Percentiles rank a stretch among this genome's conserved stretches.
Conservation (phyloP, 2,329 filamentous ascomycete genomes). For the Botryotinia convoluta region DNA sequence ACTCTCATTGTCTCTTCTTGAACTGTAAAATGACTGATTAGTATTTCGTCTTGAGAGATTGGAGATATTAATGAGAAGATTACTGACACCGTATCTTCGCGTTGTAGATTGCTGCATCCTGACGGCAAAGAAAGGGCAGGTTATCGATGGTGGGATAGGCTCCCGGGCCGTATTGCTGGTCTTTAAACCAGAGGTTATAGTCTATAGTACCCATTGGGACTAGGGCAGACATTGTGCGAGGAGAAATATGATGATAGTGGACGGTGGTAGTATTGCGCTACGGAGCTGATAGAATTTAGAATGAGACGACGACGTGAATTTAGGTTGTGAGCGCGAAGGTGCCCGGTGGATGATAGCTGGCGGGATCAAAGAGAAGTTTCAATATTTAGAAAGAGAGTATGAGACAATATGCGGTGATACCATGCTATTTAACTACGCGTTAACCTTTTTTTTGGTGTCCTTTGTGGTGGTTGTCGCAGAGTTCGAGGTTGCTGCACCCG, state of each 20-base stretch:
- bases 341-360: not conserved
- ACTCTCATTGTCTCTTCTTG: not conserved
- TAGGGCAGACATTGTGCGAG: not conserved
- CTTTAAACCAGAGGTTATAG: not conserved
- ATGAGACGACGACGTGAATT: not conserved
- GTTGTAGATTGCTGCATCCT: not conserved
- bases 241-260: not conserved
- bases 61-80: not conserved
- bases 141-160: not conserved
- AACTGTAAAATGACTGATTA: not conserved
- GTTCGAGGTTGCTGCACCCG: not conserved
- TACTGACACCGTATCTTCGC: not conserved
- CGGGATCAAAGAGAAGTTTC: not conserved
- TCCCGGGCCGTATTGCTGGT: not conserved
- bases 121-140: not conserved
- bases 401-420: not conserved
- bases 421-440: no score
- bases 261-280: not conserved
- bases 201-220: not conserved
- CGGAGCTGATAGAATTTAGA: not conserved
- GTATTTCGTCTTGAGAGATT: not conserved
- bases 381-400: not conserved
- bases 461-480: not conserved
- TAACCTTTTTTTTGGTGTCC: not conserved
- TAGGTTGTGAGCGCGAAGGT: no score